Conservation (phyloP, 75 land plant species). For the Larix kaempferi region DNA sequence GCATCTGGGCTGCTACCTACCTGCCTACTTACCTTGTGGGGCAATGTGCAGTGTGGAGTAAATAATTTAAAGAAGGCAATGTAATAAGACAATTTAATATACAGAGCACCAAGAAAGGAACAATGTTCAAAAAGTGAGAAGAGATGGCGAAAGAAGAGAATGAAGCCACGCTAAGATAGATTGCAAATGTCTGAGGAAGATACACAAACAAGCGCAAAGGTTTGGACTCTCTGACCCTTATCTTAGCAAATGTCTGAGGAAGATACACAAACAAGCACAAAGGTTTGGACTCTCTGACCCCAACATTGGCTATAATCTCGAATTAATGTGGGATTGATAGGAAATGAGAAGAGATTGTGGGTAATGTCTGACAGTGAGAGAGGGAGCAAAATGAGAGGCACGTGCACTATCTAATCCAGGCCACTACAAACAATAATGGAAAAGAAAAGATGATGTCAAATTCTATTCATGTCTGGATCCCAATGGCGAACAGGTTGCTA, state of each 20-base stretch:
- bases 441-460: too few species aligned
- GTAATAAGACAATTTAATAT: constrained; percentile 7
- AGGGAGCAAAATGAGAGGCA: constrained; percentile 9
- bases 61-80: neutral
- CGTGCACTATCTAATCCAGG: neutral
- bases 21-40: neutral
- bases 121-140: neutral
- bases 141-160: neutral
- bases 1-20: too few species aligned
- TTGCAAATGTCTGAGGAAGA: constrained; percentile 1
- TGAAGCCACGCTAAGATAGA: neutral
- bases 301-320: neutral
- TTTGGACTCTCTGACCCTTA: too few species aligned
- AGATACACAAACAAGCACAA: too few species aligned
- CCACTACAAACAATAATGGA: too few species aligned
- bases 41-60: neutral
- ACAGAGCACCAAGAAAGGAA: neutral
- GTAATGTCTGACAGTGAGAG: neutral
- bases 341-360: neutral
- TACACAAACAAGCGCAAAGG: constrained; percentile 10
- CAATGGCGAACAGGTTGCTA: too few species aligned
- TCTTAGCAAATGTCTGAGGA: too few species aligned
- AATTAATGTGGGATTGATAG: neutral
- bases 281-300: too few species aligned
- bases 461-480: too few species aligned